Evolutionary conservation across 805 yeast genomes (phyloP).

Genomic region (Pichia manshurica): DNA sequence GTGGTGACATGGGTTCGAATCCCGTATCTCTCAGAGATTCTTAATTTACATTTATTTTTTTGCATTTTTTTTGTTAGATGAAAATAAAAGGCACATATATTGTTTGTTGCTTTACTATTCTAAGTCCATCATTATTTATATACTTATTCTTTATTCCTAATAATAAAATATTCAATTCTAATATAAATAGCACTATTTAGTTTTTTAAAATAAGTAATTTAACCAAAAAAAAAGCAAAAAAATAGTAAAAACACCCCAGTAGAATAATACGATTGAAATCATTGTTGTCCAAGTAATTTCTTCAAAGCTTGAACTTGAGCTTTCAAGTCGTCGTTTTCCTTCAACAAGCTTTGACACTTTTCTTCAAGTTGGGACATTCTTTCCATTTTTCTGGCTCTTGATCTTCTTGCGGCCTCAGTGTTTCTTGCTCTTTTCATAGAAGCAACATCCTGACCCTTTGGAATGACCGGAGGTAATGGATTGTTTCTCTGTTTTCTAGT

Average conservation of each 20-base stretch:
- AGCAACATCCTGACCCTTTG: constrained; percentile 55
- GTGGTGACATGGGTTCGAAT: constrained; percentile 93
- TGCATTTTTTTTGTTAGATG: background rate
- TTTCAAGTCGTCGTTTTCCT: constrained; percentile 54
- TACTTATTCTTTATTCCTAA: background rate
- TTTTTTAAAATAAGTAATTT: background rate
- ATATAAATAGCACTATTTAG: background rate
- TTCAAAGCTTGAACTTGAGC: constrained; percentile 52
- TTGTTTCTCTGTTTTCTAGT: constrained; percentile 68
- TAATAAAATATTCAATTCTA: background rate
- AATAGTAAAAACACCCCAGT: background rate
- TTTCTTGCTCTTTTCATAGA: constrained; percentile 89
- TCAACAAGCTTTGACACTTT: constrained; percentile 59
- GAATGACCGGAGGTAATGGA: constrained; percentile 68
- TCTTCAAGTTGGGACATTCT: constrained; percentile 79
- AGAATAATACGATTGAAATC: background rate
- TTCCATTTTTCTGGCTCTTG: constrained; percentile 88
- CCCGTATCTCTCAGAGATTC: constrained; percentile 67
- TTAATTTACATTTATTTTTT: constrained; percentile 1
- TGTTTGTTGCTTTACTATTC: too few species aligned
- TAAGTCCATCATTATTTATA: too few species aligned
- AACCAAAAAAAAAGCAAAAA: background rate
- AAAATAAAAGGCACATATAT: too few species aligned
- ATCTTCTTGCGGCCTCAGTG: constrained; percentile 96
- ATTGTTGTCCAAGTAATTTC: constrained; percentile 34